Base-by-base conservation (phyloP, 2,329 filamentous ascomycete genomes). In the Colletotrichum sojae region DNA sequence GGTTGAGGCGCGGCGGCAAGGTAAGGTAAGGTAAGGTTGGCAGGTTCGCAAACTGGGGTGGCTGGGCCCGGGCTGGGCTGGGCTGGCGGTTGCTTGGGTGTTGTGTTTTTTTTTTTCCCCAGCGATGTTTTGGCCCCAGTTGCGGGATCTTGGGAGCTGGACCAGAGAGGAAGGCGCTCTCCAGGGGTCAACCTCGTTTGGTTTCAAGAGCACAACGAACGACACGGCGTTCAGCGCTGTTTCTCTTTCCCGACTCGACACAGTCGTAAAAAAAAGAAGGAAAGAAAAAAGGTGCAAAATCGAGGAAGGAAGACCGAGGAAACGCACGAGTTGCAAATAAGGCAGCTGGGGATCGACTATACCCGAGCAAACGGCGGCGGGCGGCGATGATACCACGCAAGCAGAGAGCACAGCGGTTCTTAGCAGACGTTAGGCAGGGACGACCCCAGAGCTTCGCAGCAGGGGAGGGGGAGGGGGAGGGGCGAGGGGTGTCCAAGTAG, bases 401-500 rank as follows among this genome's bases (percentile, higher is more conserved):
- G 56, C 59, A 43, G 13, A 15, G 40, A 20, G 39, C 45, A 25
- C 43, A n/a, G 40, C 13, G 13, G 25, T 46, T 39, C 15, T 15
- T n/a, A 51, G 27, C 40, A 40, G 12, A 27, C 36, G 25, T 36
- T 53, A 48, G 40, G 20, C 15, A 56, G 45, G 52, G 16, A 43
- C 13, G 40, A 43, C 16, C 31, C 31, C 6, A 36, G 31, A 36
- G 31, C 31, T 36, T 36, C 31, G 31, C 31, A 12, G 31, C 31
- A 36, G 31, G 31, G 31, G 27, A 43, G 36, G 40, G 15, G 18
- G 22, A 6, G 27, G 36, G 49, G 53, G 31, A 45, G 55, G 46
- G 4, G 6, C 2, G 46, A 31, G 54, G 54, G 70, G 89, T 91
- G 82, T 97, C 97, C 83, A 91, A 92, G 84, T 94, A 97, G 46